Percentiles rank a stretch among this genome's conserved stretches.
Evolutionary conservation across 2,329 filamentous ascomycete species (phyloP).

Genomic region (Neopestalotiopsis sp.): DNA sequence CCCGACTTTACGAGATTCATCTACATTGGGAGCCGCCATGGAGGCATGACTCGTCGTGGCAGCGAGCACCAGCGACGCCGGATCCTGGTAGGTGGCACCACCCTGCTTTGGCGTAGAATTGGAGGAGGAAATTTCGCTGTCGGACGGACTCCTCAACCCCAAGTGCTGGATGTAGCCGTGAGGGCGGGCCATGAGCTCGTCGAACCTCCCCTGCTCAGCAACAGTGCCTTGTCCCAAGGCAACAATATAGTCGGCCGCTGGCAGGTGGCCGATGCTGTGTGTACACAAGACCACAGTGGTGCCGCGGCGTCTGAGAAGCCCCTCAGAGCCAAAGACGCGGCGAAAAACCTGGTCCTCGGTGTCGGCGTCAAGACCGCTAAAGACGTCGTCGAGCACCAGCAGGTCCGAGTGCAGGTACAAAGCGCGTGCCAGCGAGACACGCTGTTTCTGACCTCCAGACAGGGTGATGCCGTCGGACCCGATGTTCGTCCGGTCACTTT

Average conservation of each 20-base stretch:
- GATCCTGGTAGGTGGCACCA: background rate
- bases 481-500: conserved; percentile 43
- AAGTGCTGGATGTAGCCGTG: conserved; percentile 29
- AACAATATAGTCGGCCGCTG: conserved; percentile 51
- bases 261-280: conserved; percentile 43
- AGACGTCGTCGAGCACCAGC: conserved; percentile 41
- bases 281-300: conserved; percentile 42
- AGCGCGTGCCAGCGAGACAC: conserved; percentile 40
- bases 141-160: conserved; percentile 21
- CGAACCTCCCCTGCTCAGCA: conserved; percentile 48
- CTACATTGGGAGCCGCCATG: conserved; percentile 1
- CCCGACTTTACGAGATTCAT: conserved; percentile 24
- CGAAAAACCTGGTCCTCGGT: conserved; percentile 39
- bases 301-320: conserved; percentile 30
- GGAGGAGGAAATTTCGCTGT: conserved; percentile 21
- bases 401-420: conserved; percentile 36
- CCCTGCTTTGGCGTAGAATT: conserved; percentile 6
- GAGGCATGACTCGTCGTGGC: conserved; percentile 16
- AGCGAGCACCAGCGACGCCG: background rate
- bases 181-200: conserved; percentile 36
- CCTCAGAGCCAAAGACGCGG: conserved; percentile 33
- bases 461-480: conserved; percentile 51
- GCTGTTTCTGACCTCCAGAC: conserved; percentile 52
- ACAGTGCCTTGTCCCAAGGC: conserved; percentile 47
- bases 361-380: conserved; percentile 40